phyloP scores from a whole-genome alignment of 805 yeast genomes.

The Saturnispora zaruensis region DNA sequence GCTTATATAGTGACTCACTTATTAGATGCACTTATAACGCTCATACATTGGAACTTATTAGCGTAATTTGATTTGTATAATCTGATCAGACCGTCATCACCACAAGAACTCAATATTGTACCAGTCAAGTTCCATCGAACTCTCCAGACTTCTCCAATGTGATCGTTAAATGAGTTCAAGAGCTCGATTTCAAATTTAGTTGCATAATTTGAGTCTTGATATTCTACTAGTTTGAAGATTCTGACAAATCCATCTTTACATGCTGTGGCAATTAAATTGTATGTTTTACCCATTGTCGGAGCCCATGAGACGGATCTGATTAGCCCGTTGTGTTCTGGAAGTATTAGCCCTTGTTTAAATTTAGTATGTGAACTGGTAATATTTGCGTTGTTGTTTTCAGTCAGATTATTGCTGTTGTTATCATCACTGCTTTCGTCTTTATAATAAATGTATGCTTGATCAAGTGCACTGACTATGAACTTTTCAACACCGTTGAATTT shows the following conservation, averaged over 20 bases:
- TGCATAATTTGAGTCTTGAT: slow-evolving; percentile 13
- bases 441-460: slow-evolving; percentile 73
- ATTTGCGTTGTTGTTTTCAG: not conserved
- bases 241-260: slow-evolving; percentile 92
- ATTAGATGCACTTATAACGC: slow-evolving; percentile 60
- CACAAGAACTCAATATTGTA: slow-evolving; percentile 83
- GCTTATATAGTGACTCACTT: slow-evolving; percentile 2
- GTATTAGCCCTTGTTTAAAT: slow-evolving; percentile 47
- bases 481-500: slow-evolving; percentile 66
- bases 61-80: slow-evolving; percentile 86
- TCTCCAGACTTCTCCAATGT: slow-evolving; percentile 69
- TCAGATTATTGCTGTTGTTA: not conserved
- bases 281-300: slow-evolving; percentile 86
- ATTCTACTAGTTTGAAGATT: slow-evolving; percentile 64
- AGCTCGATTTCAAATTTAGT: slow-evolving; percentile 19
- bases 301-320: slow-evolving; percentile 94
- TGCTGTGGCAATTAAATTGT: slow-evolving; percentile 86
- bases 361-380: slow-evolving; percentile 20
- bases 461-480: slow-evolving; percentile 75
- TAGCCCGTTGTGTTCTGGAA: slow-evolving; percentile 80
- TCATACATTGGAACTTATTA: slow-evolving; percentile 85
- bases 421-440: slow-evolving; percentile 34
- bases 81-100: slow-evolving; percentile 89
- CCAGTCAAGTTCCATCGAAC: slow-evolving; percentile 95
- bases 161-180: slow-evolving; percentile 27